Conservation (phyloP, 1,284 basidiomycete genomes). For the Ceratobasidium sp. region DNA sequence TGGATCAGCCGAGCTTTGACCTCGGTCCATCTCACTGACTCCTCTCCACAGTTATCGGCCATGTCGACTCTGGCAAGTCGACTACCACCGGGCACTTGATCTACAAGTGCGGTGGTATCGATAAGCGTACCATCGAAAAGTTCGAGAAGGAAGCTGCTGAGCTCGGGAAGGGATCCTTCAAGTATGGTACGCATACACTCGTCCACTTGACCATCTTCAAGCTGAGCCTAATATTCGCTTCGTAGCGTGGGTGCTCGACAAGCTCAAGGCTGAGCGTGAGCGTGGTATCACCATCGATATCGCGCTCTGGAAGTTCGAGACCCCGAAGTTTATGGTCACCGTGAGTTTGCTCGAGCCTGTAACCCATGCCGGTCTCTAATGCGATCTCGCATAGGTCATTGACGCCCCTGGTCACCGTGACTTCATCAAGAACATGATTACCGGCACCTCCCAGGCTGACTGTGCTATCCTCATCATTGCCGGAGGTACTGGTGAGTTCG, state of each 20-base stretch:
- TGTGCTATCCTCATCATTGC: conserved; percentile 99
- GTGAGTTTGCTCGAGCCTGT: conserved; percentile 61
- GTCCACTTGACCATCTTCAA: conserved; percentile 44
- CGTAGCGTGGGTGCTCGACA: conserved; percentile 99
- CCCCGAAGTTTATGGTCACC: conserved; percentile 89
- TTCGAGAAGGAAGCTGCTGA: conserved; percentile 99
- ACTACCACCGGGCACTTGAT: conserved; percentile 99
- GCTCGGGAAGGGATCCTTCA: conserved; percentile 99
- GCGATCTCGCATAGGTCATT: conserved; percentile 74
- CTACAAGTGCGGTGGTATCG: conserved; percentile 99
- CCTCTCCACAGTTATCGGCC: conserved; percentile 84
- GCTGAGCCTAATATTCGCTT: conserved; percentile 49
- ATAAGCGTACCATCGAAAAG: conserved; percentile 99
- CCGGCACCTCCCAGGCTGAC: conserved; percentile 99
- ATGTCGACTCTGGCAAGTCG: conserved; percentile 98
- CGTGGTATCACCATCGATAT: conserved; percentile 99
- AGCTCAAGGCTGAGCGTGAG: conserved; percentile 99
- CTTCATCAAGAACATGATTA: conserved; percentile 99
- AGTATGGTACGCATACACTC: conserved; percentile 74
- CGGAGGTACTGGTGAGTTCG: conserved; percentile 99
- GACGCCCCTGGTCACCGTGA: conserved; percentile 99
- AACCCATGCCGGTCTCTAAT: conserved; percentile 42
- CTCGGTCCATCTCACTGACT: conserved; percentile 34
- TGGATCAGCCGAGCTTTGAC: conserved; percentile 54
- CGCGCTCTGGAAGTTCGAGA: conserved; percentile 99